Evolutionary conservation across 1,139 yeast genomes (phyloP).

Genomic region (Debaryomyces sp.): DNA sequence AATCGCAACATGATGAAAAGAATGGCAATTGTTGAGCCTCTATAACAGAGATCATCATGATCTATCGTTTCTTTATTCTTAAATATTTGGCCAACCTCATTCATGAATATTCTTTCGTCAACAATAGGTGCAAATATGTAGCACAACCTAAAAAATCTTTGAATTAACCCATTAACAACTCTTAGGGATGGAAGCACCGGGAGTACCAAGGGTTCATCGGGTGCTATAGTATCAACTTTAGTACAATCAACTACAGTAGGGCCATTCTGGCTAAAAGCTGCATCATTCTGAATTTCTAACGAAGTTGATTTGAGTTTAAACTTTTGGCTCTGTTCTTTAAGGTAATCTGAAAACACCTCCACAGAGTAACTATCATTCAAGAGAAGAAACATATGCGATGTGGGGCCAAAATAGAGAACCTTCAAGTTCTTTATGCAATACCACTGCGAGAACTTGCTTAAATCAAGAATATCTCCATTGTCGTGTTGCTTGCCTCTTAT

Average conservation of each 20-base stretch:
- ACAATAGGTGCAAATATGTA: slow-evolving; percentile 36
- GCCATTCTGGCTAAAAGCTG: slow-evolving; percentile 3
- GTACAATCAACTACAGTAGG: not conserved
- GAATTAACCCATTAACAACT: slow-evolving; percentile 5
- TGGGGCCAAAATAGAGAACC: slow-evolving; percentile 43
- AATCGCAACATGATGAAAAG: slow-evolving; percentile 18
- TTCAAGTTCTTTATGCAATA: slow-evolving; percentile 41
- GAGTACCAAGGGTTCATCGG: not conserved
- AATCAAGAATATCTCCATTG: not conserved
- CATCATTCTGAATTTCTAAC: slow-evolving; percentile 2
- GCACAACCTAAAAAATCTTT: slow-evolving; percentile 19
- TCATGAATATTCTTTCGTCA: slow-evolving; percentile 30
- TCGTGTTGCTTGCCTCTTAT: not conserved
- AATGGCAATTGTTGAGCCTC: slow-evolving; percentile 15
- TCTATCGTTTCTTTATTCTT: not conserved
- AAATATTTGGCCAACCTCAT: slow-evolving; percentile 10
- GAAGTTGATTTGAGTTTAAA: not conserved
- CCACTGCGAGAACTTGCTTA: slow-evolving; percentile 30
- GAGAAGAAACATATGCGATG: slow-evolving; percentile 37
- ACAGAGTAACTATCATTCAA: slow-evolving; percentile 26
- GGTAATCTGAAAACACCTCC: slow-evolving; percentile 9
- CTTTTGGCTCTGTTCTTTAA: slow-evolving; percentile 2
- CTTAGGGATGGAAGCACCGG: slow-evolving; percentile 7
- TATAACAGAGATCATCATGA: slow-evolving; percentile 4
- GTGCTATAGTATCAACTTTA: not conserved